Percentiles rank a stretch among this genome's conserved stretches.
Evolutionary conservation across 202 grass and related monocot species (phyloP).

Genomic region (Setaria viridis): DNA sequence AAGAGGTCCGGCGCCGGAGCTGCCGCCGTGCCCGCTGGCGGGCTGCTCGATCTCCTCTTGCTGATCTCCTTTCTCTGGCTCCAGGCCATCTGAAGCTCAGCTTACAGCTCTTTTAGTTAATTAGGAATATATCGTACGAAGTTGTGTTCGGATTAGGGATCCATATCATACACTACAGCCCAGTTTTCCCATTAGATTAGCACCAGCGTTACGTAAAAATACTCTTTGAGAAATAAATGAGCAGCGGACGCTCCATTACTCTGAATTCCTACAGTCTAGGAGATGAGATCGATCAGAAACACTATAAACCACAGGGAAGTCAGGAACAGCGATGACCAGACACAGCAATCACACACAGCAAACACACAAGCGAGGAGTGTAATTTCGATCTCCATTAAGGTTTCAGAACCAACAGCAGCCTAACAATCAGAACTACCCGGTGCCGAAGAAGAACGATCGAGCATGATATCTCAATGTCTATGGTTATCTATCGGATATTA

Average conservation of each 20-base stretch:
- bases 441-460: not conserved
- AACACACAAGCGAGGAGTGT: not conserved
- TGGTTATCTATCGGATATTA: not conserved
- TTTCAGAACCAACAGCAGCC: not conserved
- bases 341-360: not conserved
- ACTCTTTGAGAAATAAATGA: not conserved
- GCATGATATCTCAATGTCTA: not conserved
- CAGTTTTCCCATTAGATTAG: not conserved
- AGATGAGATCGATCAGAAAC: not conserved
- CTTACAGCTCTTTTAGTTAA: not conserved
- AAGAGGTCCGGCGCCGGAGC: slow-evolving; percentile 10
- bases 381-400: not conserved
- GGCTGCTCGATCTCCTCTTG: slow-evolving; percentile 13
- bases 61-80: slow-evolving; percentile 33
- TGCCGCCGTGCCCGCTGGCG: not conserved
- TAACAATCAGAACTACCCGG: not conserved
- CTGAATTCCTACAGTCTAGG: not conserved
- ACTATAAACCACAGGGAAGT: too few relatives aligned
- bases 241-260: not conserved
- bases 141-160: not conserved
- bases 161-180: not conserved
- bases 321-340: not conserved
- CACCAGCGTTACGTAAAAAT: not conserved
- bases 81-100: not conserved
- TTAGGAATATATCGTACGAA: not conserved